These are phyloP conservation scores for Leccinum pachyderme DNA, from an alignment of 1,284 basidiomycete genomes.

Conservation along the genomic window DNA sequence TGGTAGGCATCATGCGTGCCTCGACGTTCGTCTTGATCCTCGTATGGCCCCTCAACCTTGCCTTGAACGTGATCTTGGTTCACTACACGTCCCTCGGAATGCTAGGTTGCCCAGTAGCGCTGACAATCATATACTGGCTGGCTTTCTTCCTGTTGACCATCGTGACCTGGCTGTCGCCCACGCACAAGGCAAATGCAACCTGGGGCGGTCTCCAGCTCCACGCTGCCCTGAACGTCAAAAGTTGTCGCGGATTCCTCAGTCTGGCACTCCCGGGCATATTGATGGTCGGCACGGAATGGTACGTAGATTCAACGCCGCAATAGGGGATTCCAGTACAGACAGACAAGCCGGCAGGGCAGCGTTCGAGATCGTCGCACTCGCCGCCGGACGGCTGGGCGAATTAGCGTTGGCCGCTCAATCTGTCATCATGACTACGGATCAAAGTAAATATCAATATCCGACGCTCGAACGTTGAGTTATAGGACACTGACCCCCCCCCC, in stretches of 20 bases:
- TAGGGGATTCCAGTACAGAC: background rate
- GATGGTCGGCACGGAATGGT: constrained; percentile 82
- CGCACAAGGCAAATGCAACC: constrained; percentile 54
- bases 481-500: constrained; percentile 13
- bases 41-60: constrained; percentile 63
- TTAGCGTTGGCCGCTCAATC: constrained; percentile 71
- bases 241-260: constrained; percentile 55
- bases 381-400: constrained; percentile 68
- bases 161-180: constrained; percentile 48
- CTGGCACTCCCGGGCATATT: constrained; percentile 71
- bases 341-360: constrained; percentile 54
- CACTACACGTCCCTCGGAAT: constrained; percentile 61
- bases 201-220: constrained; percentile 60
- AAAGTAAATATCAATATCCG: constrained; percentile 53
- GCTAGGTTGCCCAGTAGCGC: constrained; percentile 61
- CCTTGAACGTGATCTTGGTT: constrained; percentile 56
- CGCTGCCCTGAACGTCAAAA: constrained; percentile 45
- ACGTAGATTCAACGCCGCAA: constrained; percentile 15
- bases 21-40: constrained; percentile 61
- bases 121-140: constrained; percentile 70
- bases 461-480: background rate
- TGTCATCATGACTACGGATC: constrained; percentile 81
- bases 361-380: constrained; percentile 76
- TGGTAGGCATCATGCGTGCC: constrained; percentile 68
- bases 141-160: constrained; percentile 55